Percentiles rank a stretch among this genome's conserved stretches.
Evolutionary conservation across 768 basidiomycete genomes (phyloP).

Genomic region (Kwoniella heveanensis): DNA sequence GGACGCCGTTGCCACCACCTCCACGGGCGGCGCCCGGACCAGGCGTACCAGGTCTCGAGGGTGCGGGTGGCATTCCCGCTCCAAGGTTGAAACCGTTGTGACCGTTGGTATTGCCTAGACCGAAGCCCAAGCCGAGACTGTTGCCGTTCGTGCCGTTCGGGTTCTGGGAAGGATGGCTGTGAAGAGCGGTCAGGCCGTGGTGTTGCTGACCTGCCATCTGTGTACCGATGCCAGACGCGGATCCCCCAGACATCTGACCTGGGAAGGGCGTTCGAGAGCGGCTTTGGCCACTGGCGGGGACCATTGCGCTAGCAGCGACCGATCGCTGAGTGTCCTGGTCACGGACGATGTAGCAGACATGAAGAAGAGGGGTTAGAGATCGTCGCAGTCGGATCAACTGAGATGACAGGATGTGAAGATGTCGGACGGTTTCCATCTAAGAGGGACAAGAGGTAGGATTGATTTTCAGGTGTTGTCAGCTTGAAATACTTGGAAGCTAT

Average conservation of each 20-base stretch:
- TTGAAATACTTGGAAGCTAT: too few species aligned
- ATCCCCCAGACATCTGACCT: neutral
- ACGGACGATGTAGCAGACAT: conserved; percentile 49
- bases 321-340: conserved; percentile 52
- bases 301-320: conserved; percentile 41
- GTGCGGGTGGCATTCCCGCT: conserved; percentile 4
- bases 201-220: conserved; percentile 2
- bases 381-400: conserved; percentile 54
- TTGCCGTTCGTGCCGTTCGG: neutral
- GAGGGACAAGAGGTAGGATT: neutral
- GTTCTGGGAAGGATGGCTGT: neutral
- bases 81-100: conserved; percentile 4
- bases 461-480: too few species aligned
- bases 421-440: conserved; percentile 53
- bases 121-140: neutral
- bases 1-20: neutral
- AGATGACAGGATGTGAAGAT: conserved; percentile 54
- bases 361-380: conserved; percentile 48
- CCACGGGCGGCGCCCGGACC: neutral
- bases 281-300: conserved; percentile 6
- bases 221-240: neutral
- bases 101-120: neutral
- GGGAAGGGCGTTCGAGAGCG: neutral
- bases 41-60: conserved; percentile 10
- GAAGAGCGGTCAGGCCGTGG: conserved; percentile 10